Evolutionary conservation across 495 filamentous ascomycete genomes (phyloP), one percentile per base, ranked within the genome.

Genomic region (Penicillium atrosanguineum): DNA sequence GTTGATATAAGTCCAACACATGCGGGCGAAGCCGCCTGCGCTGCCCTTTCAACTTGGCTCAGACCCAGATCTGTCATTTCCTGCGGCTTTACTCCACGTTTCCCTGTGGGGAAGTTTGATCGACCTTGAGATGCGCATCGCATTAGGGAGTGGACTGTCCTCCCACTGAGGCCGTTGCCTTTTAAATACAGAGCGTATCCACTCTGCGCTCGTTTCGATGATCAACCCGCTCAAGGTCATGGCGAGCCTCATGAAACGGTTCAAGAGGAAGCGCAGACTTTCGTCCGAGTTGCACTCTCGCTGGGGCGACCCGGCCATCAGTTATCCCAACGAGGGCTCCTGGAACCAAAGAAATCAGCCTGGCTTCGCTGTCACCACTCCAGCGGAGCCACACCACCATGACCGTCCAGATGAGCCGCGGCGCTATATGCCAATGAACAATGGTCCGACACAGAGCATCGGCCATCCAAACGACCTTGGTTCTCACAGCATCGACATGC

Each of bases 231-330:
- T 57, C 34, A 56, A 62, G 19, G 63, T 59, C 47, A 75, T 75
- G 72, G 64, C 66, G 48, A 60, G 53, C 42, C 51, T 75, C 38
- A 61, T 75, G 34, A 66, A 65, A 44, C 72, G 62, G 56, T 56
- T 75, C 52, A 66, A 72, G 44, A 59, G 62, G 52, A 76, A 71
- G 56, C 72, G 65, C 44, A 67, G 66, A 56, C 52, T 75, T 5
- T 74, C 73, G 7, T 73, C 73, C 1, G 69, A 75, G 36, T 54
- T 76, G 38, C 63, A 77, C 51, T 55, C 68, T 16, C 71, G 73
- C 54, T 77, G 72, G 69, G 74, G 74, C 20, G 74, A 77, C 56
- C 54, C 66, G 18, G 55, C 68, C 16, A 77, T 77, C 54, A 73
- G 67, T 34, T 68, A 65, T 57, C 74, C 74, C 28, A 76, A 56